Evolutionary conservation across 129 eudicot genomes (phyloP), one percentile per base, ranked within the genome.

Genomic region (Flaveria linearis): DNA sequence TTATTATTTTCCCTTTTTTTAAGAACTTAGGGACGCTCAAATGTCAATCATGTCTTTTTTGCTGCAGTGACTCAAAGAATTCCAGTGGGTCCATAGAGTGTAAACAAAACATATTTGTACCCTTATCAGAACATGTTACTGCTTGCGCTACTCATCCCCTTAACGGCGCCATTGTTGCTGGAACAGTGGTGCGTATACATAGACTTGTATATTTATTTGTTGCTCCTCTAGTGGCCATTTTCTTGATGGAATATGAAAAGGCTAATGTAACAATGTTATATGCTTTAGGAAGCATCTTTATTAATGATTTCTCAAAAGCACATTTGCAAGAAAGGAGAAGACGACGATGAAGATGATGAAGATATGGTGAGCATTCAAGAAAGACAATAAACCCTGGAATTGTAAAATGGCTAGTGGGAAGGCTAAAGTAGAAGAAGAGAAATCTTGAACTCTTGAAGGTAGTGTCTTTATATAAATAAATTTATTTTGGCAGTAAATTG

Each of bases 101-200:
- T 15, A 88, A 79, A 84, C 86, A 83, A 83, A 93, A 88, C 66
- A 80, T 79, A 73, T 86, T 82, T 78, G 57, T 94, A 55, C 82
- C 93, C 8, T 58, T 83, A 49, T 85, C 93, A 56, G 88, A 76
- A 73, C 74, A 79, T 76, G 85, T 88, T 78, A 90, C 97, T 15
- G 96, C 96, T 39, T 94, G 98, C 80, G 85, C 85, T 33, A 68
- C 88, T 55, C 98, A 94, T 86, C 98, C 98, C 43, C 82, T 81
- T 45, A 84, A 87, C 73, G 93, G 87, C 72, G 68, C 89, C 76
- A 87, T 91, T 68, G 84, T 94, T 49, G 96, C 90, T 82, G 98
- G 97, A 87, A 94, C 97, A 57, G 70, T 81, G 96, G 98, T 94
- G 52, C 25, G 55, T 53, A 52, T 72, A 45, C 50, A 57, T 60